These are phyloP conservation scores for Inga laurina DNA, from an alignment of 306 rosid species.

Conservation along the genomic window DNA sequence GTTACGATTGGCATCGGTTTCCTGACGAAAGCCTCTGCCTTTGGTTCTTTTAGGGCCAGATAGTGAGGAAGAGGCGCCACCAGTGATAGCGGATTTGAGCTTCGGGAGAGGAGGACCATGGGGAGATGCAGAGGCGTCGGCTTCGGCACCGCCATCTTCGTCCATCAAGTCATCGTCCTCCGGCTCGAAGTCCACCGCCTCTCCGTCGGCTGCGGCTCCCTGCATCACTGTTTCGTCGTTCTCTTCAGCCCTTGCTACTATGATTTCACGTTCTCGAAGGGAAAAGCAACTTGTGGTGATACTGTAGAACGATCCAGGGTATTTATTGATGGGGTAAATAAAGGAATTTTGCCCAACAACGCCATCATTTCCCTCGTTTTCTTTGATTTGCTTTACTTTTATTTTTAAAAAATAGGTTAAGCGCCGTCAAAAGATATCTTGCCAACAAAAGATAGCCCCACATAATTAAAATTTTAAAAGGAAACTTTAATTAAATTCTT, in stretches of 20 bases:
- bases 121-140: conserved; percentile 72
- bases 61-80: conserved; percentile 56
- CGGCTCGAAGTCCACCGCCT: conserved; percentile 96
- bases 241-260: not conserved
- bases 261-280: not conserved
- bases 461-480: too few relatives aligned
- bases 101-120: conserved; percentile 77
- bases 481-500: too few relatives aligned
- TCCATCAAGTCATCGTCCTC: conserved; percentile 99
- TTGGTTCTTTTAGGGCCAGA: conserved; percentile 76
- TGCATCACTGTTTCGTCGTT: conserved; percentile 29
- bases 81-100: conserved; percentile 94
- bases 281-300: not conserved
- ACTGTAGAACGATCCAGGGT: too few relatives aligned
- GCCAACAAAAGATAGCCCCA: too few relatives aligned
- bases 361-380: not conserved
- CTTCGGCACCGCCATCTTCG: conserved; percentile 85
- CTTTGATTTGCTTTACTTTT: not conserved
- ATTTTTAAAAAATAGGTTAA: too few relatives aligned
- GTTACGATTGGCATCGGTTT: conserved; percentile 72
- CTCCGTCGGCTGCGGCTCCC: conserved; percentile 89
- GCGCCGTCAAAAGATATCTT: too few relatives aligned
- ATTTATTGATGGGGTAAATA: not conserved
- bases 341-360: not conserved
- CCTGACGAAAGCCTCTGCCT: conserved; percentile 94